Percentiles rank a stretch among this genome's conserved stretches.
These are phyloP conservation scores for Cadophora sp. DNA, from an alignment of 2,329 filamentous ascomycete genomes.

Conservation along the genomic window DNA sequence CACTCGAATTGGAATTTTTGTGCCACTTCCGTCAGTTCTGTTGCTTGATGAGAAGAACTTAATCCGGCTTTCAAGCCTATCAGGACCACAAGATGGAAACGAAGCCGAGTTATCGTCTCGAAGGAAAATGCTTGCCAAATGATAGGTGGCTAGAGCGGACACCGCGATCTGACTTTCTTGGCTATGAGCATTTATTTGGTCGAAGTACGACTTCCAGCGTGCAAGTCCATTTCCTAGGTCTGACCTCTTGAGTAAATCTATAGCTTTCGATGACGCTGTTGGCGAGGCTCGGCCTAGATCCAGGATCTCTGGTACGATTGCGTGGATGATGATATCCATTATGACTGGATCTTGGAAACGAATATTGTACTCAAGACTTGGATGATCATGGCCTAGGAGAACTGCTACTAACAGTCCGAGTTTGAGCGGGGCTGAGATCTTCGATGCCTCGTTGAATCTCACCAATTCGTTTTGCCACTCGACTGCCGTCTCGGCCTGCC, in stretches of 20 bases:
- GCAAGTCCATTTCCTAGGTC: not conserved
- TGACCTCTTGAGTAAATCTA: not conserved
- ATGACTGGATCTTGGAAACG: not conserved
- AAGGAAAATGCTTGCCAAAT: not conserved
- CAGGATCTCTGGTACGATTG: not conserved
- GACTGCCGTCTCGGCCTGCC: not conserved
- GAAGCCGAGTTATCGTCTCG: not conserved
- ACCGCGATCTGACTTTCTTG: not conserved
- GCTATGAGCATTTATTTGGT: not conserved
- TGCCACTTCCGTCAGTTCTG: not conserved
- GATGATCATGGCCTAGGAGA: not conserved
- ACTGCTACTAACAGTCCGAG: not conserved
- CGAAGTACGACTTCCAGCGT: not conserved
- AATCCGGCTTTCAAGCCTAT: not conserved
- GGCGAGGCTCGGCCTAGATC: not conserved
- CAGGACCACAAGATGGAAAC: not conserved
- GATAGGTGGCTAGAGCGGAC: not conserved
- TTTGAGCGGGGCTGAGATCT: not conserved
- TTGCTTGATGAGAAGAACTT: not conserved
- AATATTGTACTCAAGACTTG: not conserved
- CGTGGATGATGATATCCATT: not conserved
- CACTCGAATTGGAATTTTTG: not conserved
- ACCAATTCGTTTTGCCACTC: not conserved
- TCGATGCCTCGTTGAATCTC: not conserved
- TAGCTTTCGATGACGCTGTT: not conserved